Base-by-base conservation (phyloP, 1,139 yeast genomes). In the Diutina rugosa region DNA sequence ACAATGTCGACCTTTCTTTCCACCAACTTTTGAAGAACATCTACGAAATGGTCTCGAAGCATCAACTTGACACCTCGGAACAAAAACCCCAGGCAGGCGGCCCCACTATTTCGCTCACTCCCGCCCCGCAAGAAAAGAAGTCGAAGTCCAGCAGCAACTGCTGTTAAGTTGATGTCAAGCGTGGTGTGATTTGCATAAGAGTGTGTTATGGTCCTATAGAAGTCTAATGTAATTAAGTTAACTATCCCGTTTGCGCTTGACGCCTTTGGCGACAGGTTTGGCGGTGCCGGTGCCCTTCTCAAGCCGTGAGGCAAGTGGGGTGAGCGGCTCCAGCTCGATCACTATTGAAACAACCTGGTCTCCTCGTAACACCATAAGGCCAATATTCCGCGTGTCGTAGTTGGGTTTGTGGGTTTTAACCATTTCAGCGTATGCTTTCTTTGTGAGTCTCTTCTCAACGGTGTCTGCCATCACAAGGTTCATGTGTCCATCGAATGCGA, bases 1-100 rank as follows among this genome's bases (percentile, higher is more conserved):
- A 93, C 66, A 95, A 95, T 70, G 99, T 93, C 59, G 99, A 93
- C 69, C 79, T 84, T 63, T 93, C 97, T 4, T 93, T 93, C 80
- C 90, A 90, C 69, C 96, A 90, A 69, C 81, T 95, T 63, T 81
- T 90, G 65, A 88, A 90, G 63, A 90, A 91, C 65, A 93, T 93
- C 65, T 91, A 91, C 73, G 96, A 91, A 66, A 88, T 87, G 90
- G 88, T 88, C 60, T 84, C 89, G 62, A 87, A 87, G 69, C 91
- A 87, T 68, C 90, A 86, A 70, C 83, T 91, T 63, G 97, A 93
- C 67, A 73, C 90, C 67, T 80, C 80, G 60, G 84, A 79, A 64
- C 57, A 57, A 53, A 59, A 59, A 59, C 56, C 76, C 56, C 53
- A 49, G 32, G 55, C 82, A 38, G 75, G 80, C 58, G 98, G 98